Percentiles rank a stretch among this genome's conserved stretches.
phyloP scores from a whole-genome alignment of 2,329 filamentous ascomycete genomes.

The Curvularia hawaiiensis region DNA sequence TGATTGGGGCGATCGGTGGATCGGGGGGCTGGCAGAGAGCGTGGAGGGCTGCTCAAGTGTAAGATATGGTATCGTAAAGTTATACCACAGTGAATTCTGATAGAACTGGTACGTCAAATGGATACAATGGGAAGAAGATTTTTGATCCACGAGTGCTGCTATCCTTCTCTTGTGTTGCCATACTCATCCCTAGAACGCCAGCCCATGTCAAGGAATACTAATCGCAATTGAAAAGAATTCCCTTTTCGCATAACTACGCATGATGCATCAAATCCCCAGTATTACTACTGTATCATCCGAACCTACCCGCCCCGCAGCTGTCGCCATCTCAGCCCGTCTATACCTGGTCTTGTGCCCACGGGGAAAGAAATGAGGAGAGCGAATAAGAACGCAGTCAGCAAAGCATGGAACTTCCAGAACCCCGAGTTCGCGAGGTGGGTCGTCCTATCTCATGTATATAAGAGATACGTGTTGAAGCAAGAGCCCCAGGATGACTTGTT shows the following conservation, averaged over 20 bases:
- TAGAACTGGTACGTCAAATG: neutral
- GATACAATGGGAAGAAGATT: neutral
- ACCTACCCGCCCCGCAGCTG: constrained; percentile 18
- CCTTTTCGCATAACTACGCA: neutral
- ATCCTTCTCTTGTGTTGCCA: too few relatives aligned
- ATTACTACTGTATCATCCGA: constrained; percentile 8
- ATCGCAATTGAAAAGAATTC: neutral
- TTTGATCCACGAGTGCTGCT: too few relatives aligned
- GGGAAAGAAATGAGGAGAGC: neutral
- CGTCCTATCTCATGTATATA: neutral
- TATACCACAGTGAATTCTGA: neutral
- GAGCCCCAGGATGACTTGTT: neutral
- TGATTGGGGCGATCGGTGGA: neutral
- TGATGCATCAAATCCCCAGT: neutral
- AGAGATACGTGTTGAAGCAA: neutral
- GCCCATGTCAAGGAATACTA: neutral
- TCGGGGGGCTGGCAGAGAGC: neutral
- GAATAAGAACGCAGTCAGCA: neutral
- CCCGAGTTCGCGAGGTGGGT: neutral
- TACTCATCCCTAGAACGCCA: neutral
- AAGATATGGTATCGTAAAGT: neutral
- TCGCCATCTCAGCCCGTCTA: constrained; percentile 2
- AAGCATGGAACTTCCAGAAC: neutral
- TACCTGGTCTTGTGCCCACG: constrained; percentile 15
- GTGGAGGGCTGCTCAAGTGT: neutral